Evolutionary conservation across 495 filamentous ascomycete genomes (phyloP).

Genomic region (Evernia prunastri): DNA sequence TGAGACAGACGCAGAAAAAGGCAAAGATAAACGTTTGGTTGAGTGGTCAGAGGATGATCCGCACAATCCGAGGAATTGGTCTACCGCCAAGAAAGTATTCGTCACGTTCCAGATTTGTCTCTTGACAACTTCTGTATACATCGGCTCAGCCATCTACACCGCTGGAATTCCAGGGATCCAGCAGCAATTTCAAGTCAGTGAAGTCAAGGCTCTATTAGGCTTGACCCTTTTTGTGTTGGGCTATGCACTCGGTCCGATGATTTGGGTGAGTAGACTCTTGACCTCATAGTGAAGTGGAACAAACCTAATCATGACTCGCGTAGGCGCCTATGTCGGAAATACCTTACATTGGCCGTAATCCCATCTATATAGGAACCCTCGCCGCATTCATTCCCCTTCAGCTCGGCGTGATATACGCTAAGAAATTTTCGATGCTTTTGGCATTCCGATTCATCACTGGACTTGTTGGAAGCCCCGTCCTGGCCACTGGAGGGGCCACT

Average conservation of each 20-base stretch:
- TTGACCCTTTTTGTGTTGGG: conserved; percentile 35
- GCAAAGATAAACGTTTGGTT: neutral
- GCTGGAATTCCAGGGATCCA: conserved; percentile 22
- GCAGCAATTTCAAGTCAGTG: conserved; percentile 29
- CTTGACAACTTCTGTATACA: conserved; percentile 30
- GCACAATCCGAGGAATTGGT: conserved; percentile 41
- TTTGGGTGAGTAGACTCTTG: conserved; percentile 17
- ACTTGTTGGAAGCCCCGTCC: conserved; percentile 31
- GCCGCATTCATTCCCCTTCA: conserved; percentile 29
- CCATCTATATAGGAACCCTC: conserved; percentile 31
- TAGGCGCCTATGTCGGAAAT: conserved; percentile 28
- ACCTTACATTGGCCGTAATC: conserved; percentile 31
- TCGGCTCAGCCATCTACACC: conserved; percentile 33
- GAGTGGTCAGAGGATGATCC: neutral
- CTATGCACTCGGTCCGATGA: conserved; percentile 35
- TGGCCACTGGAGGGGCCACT: conserved; percentile 36
- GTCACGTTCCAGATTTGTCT: conserved; percentile 39
- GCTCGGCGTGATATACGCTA: conserved; percentile 26
- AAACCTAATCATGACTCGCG: neutral
- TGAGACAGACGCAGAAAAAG: neutral
- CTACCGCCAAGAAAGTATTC: conserved; percentile 36
- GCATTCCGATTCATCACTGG: conserved; percentile 33
- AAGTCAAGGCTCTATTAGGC: conserved; percentile 31
- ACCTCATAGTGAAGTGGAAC: neutral
- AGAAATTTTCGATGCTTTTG: conserved; percentile 31